Base-by-base conservation (phyloP, 257 asterid species). In the Jaltomata sinuosa region DNA sequence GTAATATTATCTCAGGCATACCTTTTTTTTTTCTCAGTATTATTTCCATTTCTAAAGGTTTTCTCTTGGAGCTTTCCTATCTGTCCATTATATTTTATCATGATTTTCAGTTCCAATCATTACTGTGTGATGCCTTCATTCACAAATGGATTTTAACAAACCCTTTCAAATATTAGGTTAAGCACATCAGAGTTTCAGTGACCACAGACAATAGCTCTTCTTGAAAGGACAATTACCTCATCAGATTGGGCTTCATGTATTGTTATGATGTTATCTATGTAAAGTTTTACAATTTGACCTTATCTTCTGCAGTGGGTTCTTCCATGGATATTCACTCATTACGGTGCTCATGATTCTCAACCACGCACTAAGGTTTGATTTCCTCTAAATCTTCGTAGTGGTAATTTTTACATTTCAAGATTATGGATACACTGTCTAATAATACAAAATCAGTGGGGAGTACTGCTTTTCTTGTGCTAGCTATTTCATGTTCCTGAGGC, bases 301-400 rank as follows among this genome's bases (percentile, higher is more conserved):
- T 83, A 27, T n/a, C 54, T 38, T 59, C 38, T 81, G 72, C 95
- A 96, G 99, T 93, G 98, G 99, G 42, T 96, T 96, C 91, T 96
- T 94, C 88, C 95, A 96, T 90, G 99, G 99, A 76, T 96, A 96
- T 90, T 91, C 98, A 57, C 83, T 88, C 83, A 90, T 96, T 76
- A 96, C 99, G 38, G 94, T 93, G 87, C 94, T 94, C 92, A 96
- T 96, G 99, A 94, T 96, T 86, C 78, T 93, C 88, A 94, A 96
- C 89, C 99, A 96, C 88, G 99, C 99, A 82, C 89, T 96, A 83
- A 94, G 99, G 99, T 96, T 90, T 83, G 79, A 25, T 49, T 32
- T 77, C 62, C 62, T 16, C 82, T 27, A 16, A 49, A 49, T 29
- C 27, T 77, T 77, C 45, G 8, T 49, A 27, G 9, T 49, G 19